Evolutionary conservation across 139 green algal genomes (phyloP).

Genomic region (Ettlia oleoabundans): DNA sequence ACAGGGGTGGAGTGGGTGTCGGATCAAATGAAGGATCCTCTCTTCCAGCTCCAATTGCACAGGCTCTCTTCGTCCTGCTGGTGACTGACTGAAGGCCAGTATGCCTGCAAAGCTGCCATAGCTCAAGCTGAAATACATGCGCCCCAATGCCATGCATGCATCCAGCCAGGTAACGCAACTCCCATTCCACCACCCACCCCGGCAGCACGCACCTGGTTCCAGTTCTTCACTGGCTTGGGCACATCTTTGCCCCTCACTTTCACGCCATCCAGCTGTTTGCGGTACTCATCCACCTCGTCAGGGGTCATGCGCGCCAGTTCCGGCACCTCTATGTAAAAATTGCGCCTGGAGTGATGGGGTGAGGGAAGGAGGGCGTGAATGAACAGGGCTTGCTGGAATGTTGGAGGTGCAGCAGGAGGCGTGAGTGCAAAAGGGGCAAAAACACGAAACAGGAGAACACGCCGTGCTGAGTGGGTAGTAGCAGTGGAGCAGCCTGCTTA

Average conservation of each 20-base stretch:
- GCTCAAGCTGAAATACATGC: too few relatives aligned
- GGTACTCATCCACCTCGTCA: conserved; percentile 72
- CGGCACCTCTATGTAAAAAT: conserved; percentile 89
- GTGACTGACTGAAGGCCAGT: too few relatives aligned
- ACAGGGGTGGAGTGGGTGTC: too few relatives aligned
- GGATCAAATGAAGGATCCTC: too few relatives aligned
- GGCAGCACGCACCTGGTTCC: conserved; percentile 69
- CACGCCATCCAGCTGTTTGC: conserved; percentile 80
- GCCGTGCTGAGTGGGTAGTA: too few relatives aligned
- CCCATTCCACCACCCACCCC: background rate
- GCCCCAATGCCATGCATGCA: background rate
- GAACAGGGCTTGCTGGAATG: background rate
- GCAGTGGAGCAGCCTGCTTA: too few relatives aligned
- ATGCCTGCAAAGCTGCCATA: too few relatives aligned
- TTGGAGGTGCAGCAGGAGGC: background rate
- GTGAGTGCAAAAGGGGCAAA: too few relatives aligned
- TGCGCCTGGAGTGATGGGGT: conserved; percentile 75
- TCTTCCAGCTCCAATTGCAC: too few relatives aligned
- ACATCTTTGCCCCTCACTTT: conserved; percentile 91
- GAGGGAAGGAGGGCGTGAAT: background rate
- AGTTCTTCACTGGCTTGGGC: conserved; percentile 85
- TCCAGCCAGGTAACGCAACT: background rate
- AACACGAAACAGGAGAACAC: too few relatives aligned
- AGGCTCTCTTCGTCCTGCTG: too few relatives aligned
- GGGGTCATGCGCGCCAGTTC: conserved; percentile 78